These are phyloP conservation scores for Moricandia arvensis DNA, from an alignment of 345 rosid species.

Conservation along the genomic window DNA sequence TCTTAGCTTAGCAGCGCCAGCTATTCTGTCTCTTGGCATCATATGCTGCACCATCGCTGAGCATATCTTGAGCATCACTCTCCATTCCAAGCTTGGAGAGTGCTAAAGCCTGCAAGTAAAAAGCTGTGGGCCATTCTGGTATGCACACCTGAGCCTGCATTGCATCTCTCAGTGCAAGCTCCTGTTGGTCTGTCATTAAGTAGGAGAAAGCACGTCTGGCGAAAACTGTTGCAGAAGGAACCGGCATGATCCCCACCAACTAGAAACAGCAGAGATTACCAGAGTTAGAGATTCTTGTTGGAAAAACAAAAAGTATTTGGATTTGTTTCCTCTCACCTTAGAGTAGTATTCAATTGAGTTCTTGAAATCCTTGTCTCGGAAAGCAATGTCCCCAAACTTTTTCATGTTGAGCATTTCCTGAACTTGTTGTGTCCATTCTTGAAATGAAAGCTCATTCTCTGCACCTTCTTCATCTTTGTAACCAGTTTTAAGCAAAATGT, in stretches of 20 bases:
- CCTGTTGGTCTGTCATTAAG: conserved; percentile 81
- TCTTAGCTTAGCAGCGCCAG: conserved; percentile 55
- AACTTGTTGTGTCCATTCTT: conserved; percentile 98
- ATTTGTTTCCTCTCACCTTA: conserved; percentile 50
- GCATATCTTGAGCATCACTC: conserved; percentile 96
- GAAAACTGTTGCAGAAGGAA: conserved; percentile 79
- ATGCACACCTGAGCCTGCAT: conserved; percentile 98
- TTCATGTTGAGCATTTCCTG: conserved; percentile 95
- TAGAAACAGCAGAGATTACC: conserved; percentile 30
- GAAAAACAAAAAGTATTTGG: neutral
- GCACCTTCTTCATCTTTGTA: conserved; percentile 92
- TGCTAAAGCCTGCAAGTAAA: conserved; percentile 94
- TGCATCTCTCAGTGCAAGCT: conserved; percentile 91
- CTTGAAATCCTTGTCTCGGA: conserved; percentile 92
- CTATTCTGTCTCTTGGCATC: conserved; percentile 84
- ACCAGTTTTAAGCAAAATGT: conserved; percentile 75
- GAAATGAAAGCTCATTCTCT: conserved; percentile 87
- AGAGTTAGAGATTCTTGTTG: neutral
- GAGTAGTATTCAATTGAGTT: conserved; percentile 84
- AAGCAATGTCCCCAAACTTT: conserved; percentile 88
- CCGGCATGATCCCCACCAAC: conserved; percentile 83
- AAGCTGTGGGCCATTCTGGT: conserved; percentile 97
- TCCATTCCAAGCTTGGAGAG: conserved; percentile 97
- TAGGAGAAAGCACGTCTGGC: conserved; percentile 55
- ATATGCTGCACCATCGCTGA: conserved; percentile 85